Percentiles rank a stretch among this genome's conserved stretches.
Conservation (phyloP, 164 flowering plant genomes). For the Stephania yunnanensis region DNA sequence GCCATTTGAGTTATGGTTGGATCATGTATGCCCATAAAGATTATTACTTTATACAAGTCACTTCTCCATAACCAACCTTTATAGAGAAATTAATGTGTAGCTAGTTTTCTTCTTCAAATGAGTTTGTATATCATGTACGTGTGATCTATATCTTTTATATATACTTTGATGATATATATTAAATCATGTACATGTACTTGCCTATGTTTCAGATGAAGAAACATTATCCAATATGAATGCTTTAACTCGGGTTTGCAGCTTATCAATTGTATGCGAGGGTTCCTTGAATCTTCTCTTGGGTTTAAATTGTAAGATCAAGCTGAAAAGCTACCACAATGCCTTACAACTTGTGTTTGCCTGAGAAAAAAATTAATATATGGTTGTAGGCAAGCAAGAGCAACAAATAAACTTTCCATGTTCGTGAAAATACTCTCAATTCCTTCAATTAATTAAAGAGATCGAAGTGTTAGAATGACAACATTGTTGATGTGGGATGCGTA, state of each 20-base stretch:
- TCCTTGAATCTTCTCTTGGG: neutral
- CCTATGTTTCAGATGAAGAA: neutral
- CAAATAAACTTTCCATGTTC: neutral
- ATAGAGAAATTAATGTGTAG: neutral
- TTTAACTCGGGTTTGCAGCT: neutral
- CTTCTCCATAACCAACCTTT: neutral
- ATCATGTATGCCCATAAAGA: conserved; percentile 2
- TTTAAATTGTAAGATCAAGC: neutral
- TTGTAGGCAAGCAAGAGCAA: neutral
- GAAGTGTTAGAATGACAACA: too few species aligned
- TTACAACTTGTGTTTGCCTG: neutral
- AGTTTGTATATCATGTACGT: too few species aligned
- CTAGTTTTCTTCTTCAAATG: neutral
- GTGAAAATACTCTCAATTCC: neutral
- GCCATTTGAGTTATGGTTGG: neutral
- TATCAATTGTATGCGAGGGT: neutral
- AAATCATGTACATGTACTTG: neutral
- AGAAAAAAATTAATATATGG: neutral
- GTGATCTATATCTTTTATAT: neutral
- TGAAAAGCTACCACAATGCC: neutral
- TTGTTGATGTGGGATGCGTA: too few species aligned
- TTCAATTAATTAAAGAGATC: neutral
- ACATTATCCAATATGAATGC: neutral
- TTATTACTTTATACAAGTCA: neutral
- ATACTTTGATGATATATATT: neutral